These are phyloP conservation scores for Boechera divaricarpa DNA, from an alignment of 345 rosid genomes.

Conservation along the genomic window DNA sequence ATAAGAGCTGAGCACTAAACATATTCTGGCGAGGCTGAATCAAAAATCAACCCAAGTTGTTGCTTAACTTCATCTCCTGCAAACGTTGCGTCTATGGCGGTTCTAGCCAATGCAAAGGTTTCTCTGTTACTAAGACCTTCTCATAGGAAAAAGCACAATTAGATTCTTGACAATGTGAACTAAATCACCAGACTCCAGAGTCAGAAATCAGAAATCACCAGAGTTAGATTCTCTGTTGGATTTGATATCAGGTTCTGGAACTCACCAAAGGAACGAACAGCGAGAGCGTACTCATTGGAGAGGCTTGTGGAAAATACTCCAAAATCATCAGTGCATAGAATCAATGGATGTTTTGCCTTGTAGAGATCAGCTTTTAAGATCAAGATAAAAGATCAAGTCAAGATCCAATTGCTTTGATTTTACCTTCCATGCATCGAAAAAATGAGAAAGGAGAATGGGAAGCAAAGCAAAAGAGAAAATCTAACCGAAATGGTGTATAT, in stretches of 20 bases:
- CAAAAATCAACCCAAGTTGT: conserved; percentile 55
- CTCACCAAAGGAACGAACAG: conserved; percentile 79
- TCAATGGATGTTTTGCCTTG: conserved; percentile 71
- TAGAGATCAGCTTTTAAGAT: conserved; percentile 68
- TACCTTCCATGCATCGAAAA: background rate
- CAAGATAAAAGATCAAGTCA: conserved; percentile 16
- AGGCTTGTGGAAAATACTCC: conserved; percentile 91
- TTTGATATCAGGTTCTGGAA: conserved; percentile 23
- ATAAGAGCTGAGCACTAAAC: conserved; percentile 9
- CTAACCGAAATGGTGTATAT: conserved; percentile 91
- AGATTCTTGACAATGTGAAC: conserved; percentile 9
- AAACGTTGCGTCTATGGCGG: conserved; percentile 67
- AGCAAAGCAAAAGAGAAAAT: conserved; percentile 9
- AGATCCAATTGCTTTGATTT: background rate
- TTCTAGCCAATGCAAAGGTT: conserved; percentile 68
- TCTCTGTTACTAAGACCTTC: conserved; percentile 71
- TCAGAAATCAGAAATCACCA: background rate
- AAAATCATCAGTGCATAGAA: conserved; percentile 84
- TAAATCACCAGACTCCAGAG: background rate
- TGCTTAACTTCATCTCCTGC: conserved; percentile 69
- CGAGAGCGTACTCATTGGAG: conserved; percentile 69
- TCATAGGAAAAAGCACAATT: conserved; percentile 5
- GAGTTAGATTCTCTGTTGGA: background rate
- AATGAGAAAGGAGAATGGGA: background rate
- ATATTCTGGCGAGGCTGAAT: conserved; percentile 49